A percentile compares a stretch with the other conserved stretches of the same genome.
These are phyloP conservation scores for Ophiocytium majus DNA, from an alignment of 352 stramenopile genomes.

Conservation along the genomic window DNA sequence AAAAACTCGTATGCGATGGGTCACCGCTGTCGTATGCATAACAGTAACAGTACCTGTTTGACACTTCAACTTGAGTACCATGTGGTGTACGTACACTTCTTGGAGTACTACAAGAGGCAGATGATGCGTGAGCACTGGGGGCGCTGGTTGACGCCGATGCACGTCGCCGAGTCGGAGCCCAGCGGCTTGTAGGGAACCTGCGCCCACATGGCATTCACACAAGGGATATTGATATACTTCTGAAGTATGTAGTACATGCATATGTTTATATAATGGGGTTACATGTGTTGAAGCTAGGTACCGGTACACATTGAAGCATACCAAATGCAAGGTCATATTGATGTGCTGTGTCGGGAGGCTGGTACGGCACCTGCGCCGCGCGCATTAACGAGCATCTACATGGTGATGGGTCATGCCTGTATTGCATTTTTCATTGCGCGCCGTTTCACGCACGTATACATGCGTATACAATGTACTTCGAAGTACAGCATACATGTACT, in stretches of 20 bases:
- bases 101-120: too few relatives aligned
- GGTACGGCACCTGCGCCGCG: conserved; percentile 25
- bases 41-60: conserved; percentile 45
- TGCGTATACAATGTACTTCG: not conserved
- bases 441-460: not conserved
- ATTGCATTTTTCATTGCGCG: not conserved
- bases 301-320: not conserved
- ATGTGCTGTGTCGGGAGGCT: conserved; percentile 49
- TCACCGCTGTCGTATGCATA: conserved; percentile 66
- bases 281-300: not conserved
- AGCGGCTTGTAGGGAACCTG: conserved; percentile 33
- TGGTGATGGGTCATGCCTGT: not conserved
- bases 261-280: too few relatives aligned
- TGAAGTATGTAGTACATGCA: too few relatives aligned
- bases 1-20: too few relatives aligned
- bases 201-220: not conserved
- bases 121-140: conserved; percentile 68
- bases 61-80: too few relatives aligned
- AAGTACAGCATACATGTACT: too few relatives aligned
- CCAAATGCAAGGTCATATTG: not conserved
- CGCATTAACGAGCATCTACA: too few relatives aligned
- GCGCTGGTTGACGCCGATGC: conserved; percentile 65
- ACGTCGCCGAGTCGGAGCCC: conserved; percentile 24
- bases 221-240: too few relatives aligned
- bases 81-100: too few relatives aligned